These are phyloP conservation scores for Papiliotrema nemorosa DNA, from an alignment of 1,284 basidiomycete genomes.

Conservation along the genomic window DNA sequence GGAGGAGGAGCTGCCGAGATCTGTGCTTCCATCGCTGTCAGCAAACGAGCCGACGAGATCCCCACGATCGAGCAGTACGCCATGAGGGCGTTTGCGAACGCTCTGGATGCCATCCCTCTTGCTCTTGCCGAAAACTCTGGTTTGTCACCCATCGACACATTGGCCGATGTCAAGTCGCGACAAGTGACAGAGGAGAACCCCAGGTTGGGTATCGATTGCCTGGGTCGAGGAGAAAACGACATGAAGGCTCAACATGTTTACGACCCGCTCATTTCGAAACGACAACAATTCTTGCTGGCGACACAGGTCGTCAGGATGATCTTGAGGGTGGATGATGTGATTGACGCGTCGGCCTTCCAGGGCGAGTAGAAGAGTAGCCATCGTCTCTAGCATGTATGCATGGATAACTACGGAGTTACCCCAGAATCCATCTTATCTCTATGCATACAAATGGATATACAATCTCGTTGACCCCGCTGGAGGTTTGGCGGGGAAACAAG, in stretches of 20 bases:
- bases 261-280: constrained; percentile 94
- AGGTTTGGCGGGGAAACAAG: no score
- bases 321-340: constrained; percentile 48
- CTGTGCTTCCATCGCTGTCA: constrained; percentile 86
- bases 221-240: constrained; percentile 80
- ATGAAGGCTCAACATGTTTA: constrained; percentile 98
- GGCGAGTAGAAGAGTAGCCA: no score
- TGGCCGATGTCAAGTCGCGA: constrained; percentile 88
- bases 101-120: constrained; percentile 87
- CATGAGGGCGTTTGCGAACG: constrained; percentile 95
- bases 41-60: constrained; percentile 94
- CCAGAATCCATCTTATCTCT: no score
- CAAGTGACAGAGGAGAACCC: constrained; percentile 87
- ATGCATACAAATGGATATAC: no score
- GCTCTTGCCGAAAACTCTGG: constrained; percentile 98
- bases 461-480: no score
- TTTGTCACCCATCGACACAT: constrained; percentile 90
- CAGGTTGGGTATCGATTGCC: constrained; percentile 88
- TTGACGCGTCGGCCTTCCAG: constrained; percentile 41
- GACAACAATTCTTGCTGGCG: constrained; percentile 95
- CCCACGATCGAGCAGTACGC: constrained; percentile 98
- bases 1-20: constrained; percentile 98
- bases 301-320: constrained; percentile 69
- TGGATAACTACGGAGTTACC: no score
- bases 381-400: no score